Evolutionary conservation across 495 filamentous ascomycete genomes (phyloP).

Genomic region (Neurospora sp.): DNA sequence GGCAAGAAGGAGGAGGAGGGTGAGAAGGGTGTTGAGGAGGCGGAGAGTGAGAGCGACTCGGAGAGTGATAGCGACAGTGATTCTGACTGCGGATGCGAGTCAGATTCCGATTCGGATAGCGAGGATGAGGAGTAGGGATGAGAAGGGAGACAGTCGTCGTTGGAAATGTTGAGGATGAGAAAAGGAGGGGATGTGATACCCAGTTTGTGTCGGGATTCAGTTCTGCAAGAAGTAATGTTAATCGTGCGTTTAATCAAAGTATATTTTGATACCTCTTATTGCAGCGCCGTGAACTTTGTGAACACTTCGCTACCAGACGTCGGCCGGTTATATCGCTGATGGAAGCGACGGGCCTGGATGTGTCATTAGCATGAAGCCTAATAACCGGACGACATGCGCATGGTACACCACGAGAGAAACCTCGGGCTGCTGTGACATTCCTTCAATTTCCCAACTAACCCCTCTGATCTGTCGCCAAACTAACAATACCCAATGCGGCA

Average conservation of each 20-base stretch:
- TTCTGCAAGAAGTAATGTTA: neutral
- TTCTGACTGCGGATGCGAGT: neutral
- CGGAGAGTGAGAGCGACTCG: neutral
- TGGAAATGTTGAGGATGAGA: neutral
- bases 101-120: neutral
- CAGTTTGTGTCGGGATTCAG: neutral
- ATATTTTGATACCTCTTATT: neutral
- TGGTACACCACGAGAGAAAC: neutral
- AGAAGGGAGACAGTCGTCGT: neutral
- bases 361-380: neutral
- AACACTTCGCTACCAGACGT: neutral
- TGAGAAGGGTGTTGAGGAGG: neutral
- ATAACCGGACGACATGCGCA: neutral
- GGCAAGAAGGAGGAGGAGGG: neutral
- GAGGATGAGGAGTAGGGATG: neutral
- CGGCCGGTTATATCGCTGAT: neutral
- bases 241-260: neutral
- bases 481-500: neutral
- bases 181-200: neutral
- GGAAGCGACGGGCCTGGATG: neutral
- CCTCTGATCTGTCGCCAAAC: neutral
- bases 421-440: neutral
- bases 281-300: neutral
- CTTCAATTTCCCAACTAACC: neutral
- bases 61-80: neutral